Percentiles rank a stretch among this genome's conserved stretches.
Conservation (phyloP, 2,329 filamentous ascomycete genomes). For the Geoglossum cookeanum region DNA sequence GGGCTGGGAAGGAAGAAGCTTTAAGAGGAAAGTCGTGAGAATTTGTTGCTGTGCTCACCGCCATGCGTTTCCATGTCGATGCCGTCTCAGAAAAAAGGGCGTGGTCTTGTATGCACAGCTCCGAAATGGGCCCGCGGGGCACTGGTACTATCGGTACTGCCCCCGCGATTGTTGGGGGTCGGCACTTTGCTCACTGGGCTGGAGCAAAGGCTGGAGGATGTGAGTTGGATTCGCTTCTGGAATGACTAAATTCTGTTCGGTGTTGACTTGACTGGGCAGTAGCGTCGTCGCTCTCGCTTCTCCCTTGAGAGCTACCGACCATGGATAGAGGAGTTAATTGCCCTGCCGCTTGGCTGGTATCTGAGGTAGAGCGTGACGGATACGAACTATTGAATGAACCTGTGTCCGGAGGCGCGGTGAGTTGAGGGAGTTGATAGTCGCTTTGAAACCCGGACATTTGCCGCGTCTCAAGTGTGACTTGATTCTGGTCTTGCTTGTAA, state of each 20-base stretch:
- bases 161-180: no score
- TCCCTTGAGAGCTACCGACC: background rate
- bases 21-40: background rate
- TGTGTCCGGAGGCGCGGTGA: background rate
- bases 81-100: background rate
- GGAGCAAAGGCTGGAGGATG: background rate
- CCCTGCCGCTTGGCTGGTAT: background rate
- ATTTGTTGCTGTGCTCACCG: background rate
- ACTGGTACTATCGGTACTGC: background rate
- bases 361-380: background rate
- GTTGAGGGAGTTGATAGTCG: background rate
- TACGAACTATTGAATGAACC: background rate
- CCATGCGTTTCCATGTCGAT: background rate
- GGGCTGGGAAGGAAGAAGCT: background rate
- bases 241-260: background rate
- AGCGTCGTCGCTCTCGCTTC: background rate
- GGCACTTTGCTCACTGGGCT: background rate
- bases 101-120: background rate
- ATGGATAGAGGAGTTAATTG: conserved; percentile 1
- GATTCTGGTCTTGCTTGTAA: background rate
- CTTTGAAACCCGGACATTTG: background rate
- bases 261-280: background rate
- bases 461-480: background rate
- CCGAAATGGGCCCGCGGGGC: background rate
- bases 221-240: background rate